These are phyloP conservation scores for Ciborinia camelliae DNA, from an alignment of 2,329 filamentous ascomycete genomes.

Conservation along the genomic window DNA sequence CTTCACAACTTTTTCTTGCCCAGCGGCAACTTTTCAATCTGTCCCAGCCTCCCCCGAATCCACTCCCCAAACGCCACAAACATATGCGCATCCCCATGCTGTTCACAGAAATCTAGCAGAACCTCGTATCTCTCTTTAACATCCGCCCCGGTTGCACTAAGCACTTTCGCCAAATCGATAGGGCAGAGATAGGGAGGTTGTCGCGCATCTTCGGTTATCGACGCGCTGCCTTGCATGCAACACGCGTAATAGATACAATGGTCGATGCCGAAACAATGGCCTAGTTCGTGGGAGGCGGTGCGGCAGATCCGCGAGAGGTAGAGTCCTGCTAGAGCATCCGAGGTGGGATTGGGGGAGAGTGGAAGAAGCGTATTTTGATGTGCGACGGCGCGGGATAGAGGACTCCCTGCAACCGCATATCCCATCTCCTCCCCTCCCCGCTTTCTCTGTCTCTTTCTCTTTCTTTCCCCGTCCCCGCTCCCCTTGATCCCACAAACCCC, in stretches of 20 bases:
- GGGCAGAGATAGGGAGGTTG: conserved; percentile 63
- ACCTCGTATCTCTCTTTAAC: conserved; percentile 41
- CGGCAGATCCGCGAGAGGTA: conserved; percentile 58
- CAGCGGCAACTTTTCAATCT: conserved; percentile 6
- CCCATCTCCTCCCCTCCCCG: background rate
- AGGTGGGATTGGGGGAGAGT: conserved; percentile 24
- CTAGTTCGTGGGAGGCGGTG: conserved; percentile 62
- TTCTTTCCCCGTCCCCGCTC: background rate
- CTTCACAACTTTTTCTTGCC: no score
- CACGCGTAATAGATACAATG: conserved; percentile 66
- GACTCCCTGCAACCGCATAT: conserved; percentile 10
- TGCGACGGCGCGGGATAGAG: conserved; percentile 40
- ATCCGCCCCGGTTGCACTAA: conserved; percentile 33
- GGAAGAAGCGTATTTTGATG: conserved; percentile 26
- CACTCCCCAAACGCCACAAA: conserved; percentile 48
- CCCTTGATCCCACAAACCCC: background rate
- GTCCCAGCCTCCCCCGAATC: conserved; percentile 38
- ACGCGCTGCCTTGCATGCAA: conserved; percentile 58
- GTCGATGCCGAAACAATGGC: conserved; percentile 63
- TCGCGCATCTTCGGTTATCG: conserved; percentile 54
- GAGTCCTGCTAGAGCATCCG: conserved; percentile 40
- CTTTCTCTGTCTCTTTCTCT: background rate
- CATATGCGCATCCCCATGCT: conserved; percentile 42
- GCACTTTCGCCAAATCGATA: conserved; percentile 55
- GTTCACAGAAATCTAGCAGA: conserved; percentile 44